Conservation (phyloP, 306 rosid species). For the Quercus ilex region DNA sequence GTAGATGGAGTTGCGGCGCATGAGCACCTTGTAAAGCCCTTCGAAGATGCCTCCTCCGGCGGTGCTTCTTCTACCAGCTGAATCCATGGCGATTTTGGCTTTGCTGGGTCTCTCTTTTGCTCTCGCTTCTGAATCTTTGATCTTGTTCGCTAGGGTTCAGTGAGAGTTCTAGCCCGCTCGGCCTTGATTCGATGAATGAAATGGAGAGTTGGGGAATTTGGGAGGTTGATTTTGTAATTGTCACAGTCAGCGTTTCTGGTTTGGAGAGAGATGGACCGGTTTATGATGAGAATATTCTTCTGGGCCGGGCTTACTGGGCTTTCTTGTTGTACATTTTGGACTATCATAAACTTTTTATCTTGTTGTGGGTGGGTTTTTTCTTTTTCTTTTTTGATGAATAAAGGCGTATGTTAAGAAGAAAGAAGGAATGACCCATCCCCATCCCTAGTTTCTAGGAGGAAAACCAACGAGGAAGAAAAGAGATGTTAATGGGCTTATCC, state of each 20-base stretch:
- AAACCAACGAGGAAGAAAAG: too few species aligned
- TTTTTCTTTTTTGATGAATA: too few species aligned
- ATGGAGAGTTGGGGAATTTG: background rate
- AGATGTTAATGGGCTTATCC: too few species aligned
- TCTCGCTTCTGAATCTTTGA: slow-evolving; percentile 10
- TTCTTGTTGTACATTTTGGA: background rate
- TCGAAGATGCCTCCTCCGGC: slow-evolving; percentile 69
- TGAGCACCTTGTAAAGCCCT: slow-evolving; percentile 70
- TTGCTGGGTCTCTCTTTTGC: background rate
- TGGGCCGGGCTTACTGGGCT: slow-evolving; percentile 9
- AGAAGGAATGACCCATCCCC: too few species aligned
- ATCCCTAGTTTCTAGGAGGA: too few species aligned
- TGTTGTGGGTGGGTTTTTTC: too few species aligned
- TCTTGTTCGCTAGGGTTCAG: slow-evolving; percentile 26
- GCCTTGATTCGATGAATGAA: background rate
- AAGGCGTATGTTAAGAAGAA: too few species aligned
- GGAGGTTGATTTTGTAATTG: background rate
- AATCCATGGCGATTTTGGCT: slow-evolving; percentile 43
- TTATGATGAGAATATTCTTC: background rate
- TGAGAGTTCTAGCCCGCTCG: background rate
- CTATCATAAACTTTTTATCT: too few species aligned
- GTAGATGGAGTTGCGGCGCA: slow-evolving; percentile 91
- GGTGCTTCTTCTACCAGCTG: slow-evolving; percentile 45
- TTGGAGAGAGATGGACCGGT: background rate
- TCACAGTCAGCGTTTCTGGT: background rate